Conservation (phyloP, 495 filamentous ascomycete species). For the Hamigera avellanea region DNA sequence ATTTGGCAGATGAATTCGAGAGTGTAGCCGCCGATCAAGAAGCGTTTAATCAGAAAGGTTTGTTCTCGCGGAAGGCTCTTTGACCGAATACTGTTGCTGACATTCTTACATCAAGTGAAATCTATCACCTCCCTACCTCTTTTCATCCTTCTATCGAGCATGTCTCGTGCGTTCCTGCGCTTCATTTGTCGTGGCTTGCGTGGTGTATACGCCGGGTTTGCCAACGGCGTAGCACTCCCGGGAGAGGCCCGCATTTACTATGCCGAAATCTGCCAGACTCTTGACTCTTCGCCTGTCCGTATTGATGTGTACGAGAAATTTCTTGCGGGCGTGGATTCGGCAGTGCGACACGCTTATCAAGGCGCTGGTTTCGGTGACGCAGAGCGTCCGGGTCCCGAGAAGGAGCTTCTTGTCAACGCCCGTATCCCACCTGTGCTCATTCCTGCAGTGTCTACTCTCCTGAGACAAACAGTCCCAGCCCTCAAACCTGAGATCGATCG, state of each 20-base stretch:
- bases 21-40: conserved; percentile 26
- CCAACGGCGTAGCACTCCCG: conserved; percentile 15
- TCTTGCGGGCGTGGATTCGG: conserved; percentile 33
- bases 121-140: conserved; percentile 46
- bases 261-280: conserved; percentile 27
- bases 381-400: conserved; percentile 35
- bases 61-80: conserved; percentile 1
- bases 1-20: conserved; percentile 44
- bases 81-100: conserved; percentile 1
- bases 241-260: conserved; percentile 30
- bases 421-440: conserved; percentile 34
- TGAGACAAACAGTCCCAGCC: conserved; percentile 26
- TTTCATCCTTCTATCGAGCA: conserved; percentile 59
- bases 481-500: conserved; percentile 34
- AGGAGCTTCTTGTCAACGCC: conserved; percentile 34
- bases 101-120: conserved; percentile 26
- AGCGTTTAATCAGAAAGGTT: conserved; percentile 33
- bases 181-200: conserved; percentile 55
- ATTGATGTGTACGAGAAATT: conserved; percentile 39
- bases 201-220: conserved; percentile 25
- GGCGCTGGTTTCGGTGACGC: conserved; percentile 31
- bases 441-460: conserved; percentile 27
- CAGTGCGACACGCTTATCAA: conserved; percentile 36
- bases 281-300: conserved; percentile 30
- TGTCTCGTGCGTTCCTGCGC: conserved; percentile 58